Evolutionary conservation across 108 stramenopile genomes (phyloP), one percentile per base, ranked within the genome.

Genomic region (Nitzschia putrida): DNA sequence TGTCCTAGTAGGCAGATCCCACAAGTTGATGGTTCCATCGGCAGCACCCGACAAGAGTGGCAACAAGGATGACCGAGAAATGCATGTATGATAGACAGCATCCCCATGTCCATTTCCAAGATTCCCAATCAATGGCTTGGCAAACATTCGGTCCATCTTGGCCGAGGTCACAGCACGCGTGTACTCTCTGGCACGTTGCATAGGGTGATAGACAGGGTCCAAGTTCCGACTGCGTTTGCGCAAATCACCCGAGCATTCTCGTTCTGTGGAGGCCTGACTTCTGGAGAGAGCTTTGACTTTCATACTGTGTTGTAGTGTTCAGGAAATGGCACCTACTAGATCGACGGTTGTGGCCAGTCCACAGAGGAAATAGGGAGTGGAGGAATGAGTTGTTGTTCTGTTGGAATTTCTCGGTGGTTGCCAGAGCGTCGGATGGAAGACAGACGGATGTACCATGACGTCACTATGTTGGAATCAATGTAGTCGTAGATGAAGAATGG

Each of bases 121-220:
- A 51, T 95, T 95, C 2, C 92, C 96, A 29, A 99, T 51, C 45
- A 98, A 85, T 8, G 98, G 99, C 55, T 83, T 68, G 53, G 95
- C 95, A 76, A 99, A 98, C 95, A 99, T 97, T 38, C 95, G 90
- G 54, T 99, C 95, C 47, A 99, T 72, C 77, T 99, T 99, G 57
- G 95, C 97, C 0, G 97, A 84, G 26, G 83, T 86, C 40, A 99
- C 80, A 21, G 99, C 98, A 8, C 97, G 84, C 0, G 89, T 86
- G 76, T 98, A 98, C 82, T 99, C 95, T 37, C 92, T 77, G 7
- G 95, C 80, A 16, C 89, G 81, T 64, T 89, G 86, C 70, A 85
- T 80, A 45, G 92, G 92, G 72, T 93, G 92, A 54, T 86, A 83
- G 45, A 60, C 43, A 9, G 95, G 95, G 68, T 96, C 83, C 34